phyloP scores from a whole-genome alignment of 495 filamentous ascomycete species.

The Immersiella caudata region DNA sequence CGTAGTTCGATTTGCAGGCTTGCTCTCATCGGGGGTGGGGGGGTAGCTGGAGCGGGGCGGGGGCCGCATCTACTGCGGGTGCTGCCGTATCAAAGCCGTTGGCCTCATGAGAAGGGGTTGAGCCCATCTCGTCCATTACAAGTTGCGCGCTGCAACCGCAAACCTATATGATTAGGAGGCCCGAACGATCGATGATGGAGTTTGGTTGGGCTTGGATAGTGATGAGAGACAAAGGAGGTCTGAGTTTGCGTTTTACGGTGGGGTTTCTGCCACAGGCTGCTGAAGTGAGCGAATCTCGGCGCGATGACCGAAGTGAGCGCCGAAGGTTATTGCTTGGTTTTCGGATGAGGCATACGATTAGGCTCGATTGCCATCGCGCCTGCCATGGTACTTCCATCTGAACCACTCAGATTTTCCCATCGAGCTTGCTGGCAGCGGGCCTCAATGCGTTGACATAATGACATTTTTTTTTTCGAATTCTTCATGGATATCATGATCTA shows the following conservation, averaged over 20 bases:
- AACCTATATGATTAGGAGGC: background rate
- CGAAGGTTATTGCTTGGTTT: background rate
- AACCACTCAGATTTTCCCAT: background rate
- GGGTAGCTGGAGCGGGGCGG: background rate
- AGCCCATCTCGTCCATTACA: background rate
- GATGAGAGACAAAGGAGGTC: background rate
- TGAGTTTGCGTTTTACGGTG: background rate
- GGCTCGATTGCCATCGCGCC: background rate
- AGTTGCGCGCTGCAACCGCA: too few species aligned
- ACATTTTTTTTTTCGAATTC: too few species aligned
- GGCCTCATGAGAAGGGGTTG: background rate
- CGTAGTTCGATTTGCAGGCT: background rate
- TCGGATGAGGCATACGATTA: background rate
- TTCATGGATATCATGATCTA: conserved; percentile 24
- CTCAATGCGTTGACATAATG: background rate
- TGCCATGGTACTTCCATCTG: background rate
- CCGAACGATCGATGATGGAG: background rate
- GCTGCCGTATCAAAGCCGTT: background rate
- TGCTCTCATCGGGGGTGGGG: background rate
- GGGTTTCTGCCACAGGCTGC: background rate
- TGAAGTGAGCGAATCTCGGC: background rate
- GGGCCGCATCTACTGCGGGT: background rate
- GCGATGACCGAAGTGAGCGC: background rate
- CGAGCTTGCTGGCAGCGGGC: background rate
- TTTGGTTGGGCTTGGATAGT: background rate